Evolutionary conservation across 2,329 filamentous ascomycete species (phyloP).

Genomic region (Cucurbitaria berberidis): DNA sequence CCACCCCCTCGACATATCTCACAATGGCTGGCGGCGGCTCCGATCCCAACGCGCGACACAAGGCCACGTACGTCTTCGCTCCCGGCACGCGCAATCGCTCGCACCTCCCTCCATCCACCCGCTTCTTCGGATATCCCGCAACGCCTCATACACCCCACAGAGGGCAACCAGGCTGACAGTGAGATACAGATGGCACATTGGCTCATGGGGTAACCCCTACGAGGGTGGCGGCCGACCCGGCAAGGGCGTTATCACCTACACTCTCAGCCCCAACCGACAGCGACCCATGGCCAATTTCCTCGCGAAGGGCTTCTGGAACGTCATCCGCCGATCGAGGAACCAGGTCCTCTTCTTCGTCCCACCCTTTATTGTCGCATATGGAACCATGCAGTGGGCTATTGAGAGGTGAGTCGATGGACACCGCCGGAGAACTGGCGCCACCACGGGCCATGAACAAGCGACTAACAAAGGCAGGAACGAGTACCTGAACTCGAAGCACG

Average conservation of each 20-base stretch:
- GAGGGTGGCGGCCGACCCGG: slow-evolving; percentile 55
- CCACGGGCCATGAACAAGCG: not conserved
- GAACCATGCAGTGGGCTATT: slow-evolving; percentile 86
- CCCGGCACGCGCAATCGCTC: slow-evolving; percentile 3
- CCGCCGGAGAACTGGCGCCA: not conserved
- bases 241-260: slow-evolving; percentile 71
- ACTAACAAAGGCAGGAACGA: slow-evolving; percentile 65
- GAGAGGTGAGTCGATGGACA: slow-evolving; percentile 71
- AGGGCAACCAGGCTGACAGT: slow-evolving; percentile 20
- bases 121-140: slow-evolving; percentile 7
- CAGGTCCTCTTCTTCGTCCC: slow-evolving; percentile 92
- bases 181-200: slow-evolving; percentile 44
- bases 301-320: slow-evolving; percentile 92
- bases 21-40: slow-evolving; percentile 43
- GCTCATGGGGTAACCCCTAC: slow-evolving; percentile 48
- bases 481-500: slow-evolving; percentile 80
- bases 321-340: slow-evolving; percentile 80
- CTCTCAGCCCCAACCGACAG: slow-evolving; percentile 86
- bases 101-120: slow-evolving; percentile 9
- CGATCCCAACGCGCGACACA: slow-evolving; percentile 32
- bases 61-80: slow-evolving; percentile 36
- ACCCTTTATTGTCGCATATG: slow-evolving; percentile 79
- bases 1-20: slow-evolving; percentile 17
- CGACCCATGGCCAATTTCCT: slow-evolving; percentile 79
- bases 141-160: slow-evolving; percentile 8